phyloP scores from a whole-genome alignment of 2,329 filamentous ascomycete species.

The Volutella citrinella region DNA sequence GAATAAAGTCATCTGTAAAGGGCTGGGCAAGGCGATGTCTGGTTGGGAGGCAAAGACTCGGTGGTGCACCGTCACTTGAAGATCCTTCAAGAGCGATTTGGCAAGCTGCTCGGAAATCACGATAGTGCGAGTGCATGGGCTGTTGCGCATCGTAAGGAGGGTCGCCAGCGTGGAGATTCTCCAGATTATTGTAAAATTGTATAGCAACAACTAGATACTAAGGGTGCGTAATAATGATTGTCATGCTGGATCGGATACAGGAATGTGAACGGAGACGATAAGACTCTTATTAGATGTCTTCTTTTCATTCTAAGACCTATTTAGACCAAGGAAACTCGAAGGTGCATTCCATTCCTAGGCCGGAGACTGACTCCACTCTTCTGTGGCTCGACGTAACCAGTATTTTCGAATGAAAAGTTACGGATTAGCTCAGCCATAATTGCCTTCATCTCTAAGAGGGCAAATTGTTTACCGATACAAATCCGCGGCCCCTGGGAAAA shows the following conservation, averaged over 20 bases:
- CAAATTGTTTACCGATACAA: constrained; percentile 12
- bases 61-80: not conserved
- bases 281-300: no score
- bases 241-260: no score
- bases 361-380: no score
- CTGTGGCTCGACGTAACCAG: no score
- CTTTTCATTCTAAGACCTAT: no score
- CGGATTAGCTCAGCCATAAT: constrained; percentile 6
- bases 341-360: no score
- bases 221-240: no score
- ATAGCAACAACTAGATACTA: no score
- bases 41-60: constrained; percentile 1
- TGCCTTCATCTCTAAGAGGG: constrained; percentile 11
- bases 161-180: not conserved
- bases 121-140: no score
- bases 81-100: constrained; percentile 2
- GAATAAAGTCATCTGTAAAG: constrained; percentile 1
- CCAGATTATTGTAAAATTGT: no score
- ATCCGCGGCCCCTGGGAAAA: constrained; percentile 12
- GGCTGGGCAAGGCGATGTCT: not conserved
- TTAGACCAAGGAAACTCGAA: no score
- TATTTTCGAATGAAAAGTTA: constrained; percentile 6
- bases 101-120: constrained; percentile 2
- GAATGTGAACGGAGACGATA: no score
- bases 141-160: not conserved